A percentile compares a stretch with the other conserved stretches of the same genome.
Conservation (phyloP, 495 filamentous ascomycete genomes). For the Neurospora sp. region DNA sequence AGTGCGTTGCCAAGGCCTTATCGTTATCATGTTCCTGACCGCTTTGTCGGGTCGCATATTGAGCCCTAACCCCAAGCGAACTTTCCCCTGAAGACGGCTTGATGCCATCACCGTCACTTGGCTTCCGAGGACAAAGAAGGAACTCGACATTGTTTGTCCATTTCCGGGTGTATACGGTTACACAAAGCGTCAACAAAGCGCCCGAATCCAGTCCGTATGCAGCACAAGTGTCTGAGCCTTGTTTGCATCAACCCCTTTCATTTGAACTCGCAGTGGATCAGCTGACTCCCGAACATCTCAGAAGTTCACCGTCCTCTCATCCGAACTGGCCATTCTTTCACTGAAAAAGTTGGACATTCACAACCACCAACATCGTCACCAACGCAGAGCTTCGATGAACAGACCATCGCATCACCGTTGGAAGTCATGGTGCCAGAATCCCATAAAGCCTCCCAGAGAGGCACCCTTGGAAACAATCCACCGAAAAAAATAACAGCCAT, state of each 20-base stretch:
- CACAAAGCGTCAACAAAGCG: neutral
- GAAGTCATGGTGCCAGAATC: neutral
- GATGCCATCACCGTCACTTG: neutral
- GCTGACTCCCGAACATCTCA: neutral
- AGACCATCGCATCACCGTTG: neutral
- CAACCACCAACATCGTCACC: neutral
- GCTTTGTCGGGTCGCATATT: neutral
- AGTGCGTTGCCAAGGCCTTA: neutral
- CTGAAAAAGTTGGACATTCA: neutral
- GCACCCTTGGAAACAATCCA: neutral
- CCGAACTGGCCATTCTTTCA: neutral
- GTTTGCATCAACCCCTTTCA: neutral
- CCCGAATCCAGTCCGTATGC: neutral
- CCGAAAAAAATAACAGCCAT: neutral
- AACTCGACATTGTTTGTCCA: neutral
- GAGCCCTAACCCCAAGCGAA: neutral
- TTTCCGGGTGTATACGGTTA: neutral
- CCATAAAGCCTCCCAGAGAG: neutral
- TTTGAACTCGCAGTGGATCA: neutral
- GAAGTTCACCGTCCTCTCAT: neutral
- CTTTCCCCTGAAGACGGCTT: neutral
- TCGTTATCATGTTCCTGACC: neutral
- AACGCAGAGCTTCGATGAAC: neutral
- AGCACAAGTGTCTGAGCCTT: neutral
- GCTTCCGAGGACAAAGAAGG: neutral